Conservation (phyloP, 352 stramenopile genomes). For the Albugo candida region DNA sequence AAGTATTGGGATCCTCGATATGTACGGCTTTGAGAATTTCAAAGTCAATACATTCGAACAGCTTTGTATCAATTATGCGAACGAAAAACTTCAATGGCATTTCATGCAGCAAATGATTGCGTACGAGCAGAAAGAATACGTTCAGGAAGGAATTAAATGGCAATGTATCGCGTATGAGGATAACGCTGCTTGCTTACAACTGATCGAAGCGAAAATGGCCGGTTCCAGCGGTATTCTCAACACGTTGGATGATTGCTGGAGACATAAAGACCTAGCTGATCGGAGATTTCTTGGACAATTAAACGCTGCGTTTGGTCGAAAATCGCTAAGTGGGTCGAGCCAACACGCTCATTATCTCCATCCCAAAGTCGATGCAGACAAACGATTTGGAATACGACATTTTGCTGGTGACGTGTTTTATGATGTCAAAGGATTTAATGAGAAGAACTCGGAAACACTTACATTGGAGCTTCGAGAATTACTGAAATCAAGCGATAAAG, state of each 20-base stretch:
- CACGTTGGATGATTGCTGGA: conserved; percentile 84
- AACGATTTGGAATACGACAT: conserved; percentile 88
- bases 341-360: conserved; percentile 61
- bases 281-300: conserved; percentile 52
- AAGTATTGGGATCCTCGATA: conserved; percentile 87
- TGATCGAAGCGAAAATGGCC: conserved; percentile 78
- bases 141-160: conserved; percentile 86
- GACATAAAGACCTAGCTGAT: conserved; percentile 64
- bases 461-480: conserved; percentile 82
- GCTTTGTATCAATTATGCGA: conserved; percentile 93
- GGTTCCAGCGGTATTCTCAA: conserved; percentile 71
- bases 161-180: conserved; percentile 81
- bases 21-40: conserved; percentile 97
- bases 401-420: conserved; percentile 95
- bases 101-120: conserved; percentile 92
- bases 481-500: conserved; percentile 40
- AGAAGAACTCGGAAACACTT: conserved; percentile 94
- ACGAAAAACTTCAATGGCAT: conserved; percentile 87
- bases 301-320: conserved; percentile 68
- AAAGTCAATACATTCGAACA: conserved; percentile 92
- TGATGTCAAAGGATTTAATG: conserved; percentile 84
- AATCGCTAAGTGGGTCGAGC: conserved; percentile 39
- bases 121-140: conserved; percentile 88
- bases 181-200: conserved; percentile 77
- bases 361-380: conserved; percentile 65